Evolutionary conservation across 768 basidiomycete species (phyloP).

Genomic region (Megacollybia marginata): DNA sequence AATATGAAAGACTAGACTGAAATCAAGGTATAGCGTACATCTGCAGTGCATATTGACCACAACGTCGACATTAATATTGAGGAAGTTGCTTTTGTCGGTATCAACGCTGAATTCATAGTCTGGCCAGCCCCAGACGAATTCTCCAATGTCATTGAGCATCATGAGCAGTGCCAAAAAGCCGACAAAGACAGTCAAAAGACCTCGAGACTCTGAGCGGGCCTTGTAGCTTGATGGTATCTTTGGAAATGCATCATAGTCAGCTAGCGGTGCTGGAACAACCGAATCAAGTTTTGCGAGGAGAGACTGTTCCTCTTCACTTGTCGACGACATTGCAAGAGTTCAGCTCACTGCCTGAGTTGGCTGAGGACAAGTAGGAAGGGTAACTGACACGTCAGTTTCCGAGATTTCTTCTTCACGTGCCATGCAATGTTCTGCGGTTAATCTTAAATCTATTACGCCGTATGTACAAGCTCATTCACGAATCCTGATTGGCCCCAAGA

Average conservation of each 20-base stretch:
- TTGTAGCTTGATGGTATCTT: conserved; percentile 81
- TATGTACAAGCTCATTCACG: too few species aligned
- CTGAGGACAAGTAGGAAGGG: too few species aligned
- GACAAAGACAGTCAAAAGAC: conserved; percentile 74
- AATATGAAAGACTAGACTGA: not conserved
- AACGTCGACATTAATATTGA: conserved; percentile 90
- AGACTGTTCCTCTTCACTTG: conserved; percentile 8
- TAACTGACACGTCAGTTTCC: too few species aligned
- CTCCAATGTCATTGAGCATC: conserved; percentile 81
- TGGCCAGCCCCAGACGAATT: conserved; percentile 92
- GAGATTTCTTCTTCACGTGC: too few species aligned
- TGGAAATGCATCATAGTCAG: conserved; percentile 80
- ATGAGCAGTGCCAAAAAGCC: conserved; percentile 60
- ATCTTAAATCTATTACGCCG: too few species aligned
- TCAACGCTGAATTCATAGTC: conserved; percentile 89
- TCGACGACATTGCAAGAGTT: not conserved
- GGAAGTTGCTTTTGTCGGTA: conserved; percentile 41
- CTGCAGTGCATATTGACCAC: conserved; percentile 89
- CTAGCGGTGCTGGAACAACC: conserved; percentile 55
- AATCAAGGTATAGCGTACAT: conserved; percentile 46
- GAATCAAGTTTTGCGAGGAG: conserved; percentile 60
- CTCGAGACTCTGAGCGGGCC: conserved; percentile 68
- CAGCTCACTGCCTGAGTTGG: too few species aligned
- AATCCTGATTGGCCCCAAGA: too few species aligned
- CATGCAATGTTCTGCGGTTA: too few species aligned